Evolutionary conservation across 352 stramenopile genomes (phyloP).

Genomic region (Globisporangium recalcitrans): DNA sequence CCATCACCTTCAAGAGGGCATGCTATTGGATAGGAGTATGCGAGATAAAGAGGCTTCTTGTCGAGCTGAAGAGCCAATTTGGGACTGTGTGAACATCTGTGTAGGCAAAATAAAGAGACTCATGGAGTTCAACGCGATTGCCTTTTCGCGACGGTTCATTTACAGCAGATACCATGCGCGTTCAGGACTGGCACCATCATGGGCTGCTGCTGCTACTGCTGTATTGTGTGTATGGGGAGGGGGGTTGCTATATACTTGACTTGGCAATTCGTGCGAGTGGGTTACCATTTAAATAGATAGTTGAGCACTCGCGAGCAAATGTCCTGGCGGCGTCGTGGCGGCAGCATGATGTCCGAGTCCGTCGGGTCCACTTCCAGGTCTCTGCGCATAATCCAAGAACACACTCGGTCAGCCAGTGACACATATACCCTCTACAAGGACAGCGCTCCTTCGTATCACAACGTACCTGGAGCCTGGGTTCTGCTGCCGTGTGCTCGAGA

Average conservation of each 20-base stretch:
- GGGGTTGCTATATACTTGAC: background rate
- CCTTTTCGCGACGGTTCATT: no score
- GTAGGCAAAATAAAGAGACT: background rate
- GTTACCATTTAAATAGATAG: conserved; percentile 86
- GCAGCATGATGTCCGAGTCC: conserved; percentile 80
- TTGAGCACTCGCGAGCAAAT: conserved; percentile 76
- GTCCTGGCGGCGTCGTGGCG: conserved; percentile 57
- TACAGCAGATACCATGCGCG: no score
- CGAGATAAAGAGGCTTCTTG: background rate
- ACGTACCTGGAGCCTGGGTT: conserved; percentile 34
- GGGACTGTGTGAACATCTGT: background rate
- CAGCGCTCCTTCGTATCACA: background rate
- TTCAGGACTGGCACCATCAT: no score
- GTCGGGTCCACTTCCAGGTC: conserved; percentile 72
- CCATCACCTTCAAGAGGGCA: conserved; percentile 1
- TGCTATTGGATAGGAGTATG: background rate
- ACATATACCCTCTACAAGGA: background rate
- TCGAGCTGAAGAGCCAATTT: no score
- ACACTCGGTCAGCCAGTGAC: background rate
- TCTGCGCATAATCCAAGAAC: conserved; percentile 15
- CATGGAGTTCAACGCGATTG: no score
- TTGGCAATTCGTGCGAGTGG: background rate
- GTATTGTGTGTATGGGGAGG: conserved; percentile 4
- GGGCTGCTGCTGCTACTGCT: background rate
- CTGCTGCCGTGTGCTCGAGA: conserved; percentile 32